A percentile compares a stretch with the other conserved stretches of the same genome.
Conservation (phyloP, 768 basidiomycete genomes). For the Serendipita sp. region DNA sequence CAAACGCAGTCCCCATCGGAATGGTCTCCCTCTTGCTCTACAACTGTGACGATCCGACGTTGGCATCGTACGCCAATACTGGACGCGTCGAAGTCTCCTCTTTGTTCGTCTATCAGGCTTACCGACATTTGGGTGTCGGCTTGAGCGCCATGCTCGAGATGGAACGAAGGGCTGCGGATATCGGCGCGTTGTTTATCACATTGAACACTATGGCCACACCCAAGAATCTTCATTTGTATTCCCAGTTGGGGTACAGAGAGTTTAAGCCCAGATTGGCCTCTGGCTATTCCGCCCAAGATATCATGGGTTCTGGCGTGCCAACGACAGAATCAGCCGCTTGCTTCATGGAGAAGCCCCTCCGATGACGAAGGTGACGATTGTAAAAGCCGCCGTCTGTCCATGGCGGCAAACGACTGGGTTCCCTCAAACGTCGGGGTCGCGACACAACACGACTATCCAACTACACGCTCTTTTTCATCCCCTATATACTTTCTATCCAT, state of each 20-base stretch:
- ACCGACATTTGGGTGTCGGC: not conserved
- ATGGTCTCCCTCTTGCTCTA: conserved; percentile 2
- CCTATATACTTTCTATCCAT: too few relatives aligned
- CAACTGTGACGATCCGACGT: not conserved
- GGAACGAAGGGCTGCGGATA: not conserved
- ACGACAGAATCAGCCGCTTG: not conserved
- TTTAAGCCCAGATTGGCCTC: not conserved
- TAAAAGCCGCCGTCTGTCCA: too few relatives aligned
- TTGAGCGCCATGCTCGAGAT: not conserved
- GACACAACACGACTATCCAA: too few relatives aligned
- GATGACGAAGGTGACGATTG: not conserved
- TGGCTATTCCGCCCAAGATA: not conserved
- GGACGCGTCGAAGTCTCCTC: conserved; percentile 1
- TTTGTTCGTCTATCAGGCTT: conserved; percentile 1
- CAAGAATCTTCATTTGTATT: not conserved
- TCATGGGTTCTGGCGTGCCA: not conserved
- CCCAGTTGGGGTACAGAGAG: not conserved
- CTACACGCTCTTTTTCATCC: too few relatives aligned
- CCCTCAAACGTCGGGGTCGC: too few relatives aligned
- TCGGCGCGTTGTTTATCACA: not conserved
- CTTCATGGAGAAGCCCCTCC: conserved; percentile 3
- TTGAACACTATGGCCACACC: not conserved
- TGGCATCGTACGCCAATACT: not conserved
- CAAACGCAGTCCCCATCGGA: not conserved
- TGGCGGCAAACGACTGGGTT: too few relatives aligned